Percentiles rank a stretch among this genome's conserved stretches.
These are phyloP conservation scores for Aspergillus fischeri DNA, from an alignment of 2,329 filamentous ascomycete species.

Conservation along the genomic window DNA sequence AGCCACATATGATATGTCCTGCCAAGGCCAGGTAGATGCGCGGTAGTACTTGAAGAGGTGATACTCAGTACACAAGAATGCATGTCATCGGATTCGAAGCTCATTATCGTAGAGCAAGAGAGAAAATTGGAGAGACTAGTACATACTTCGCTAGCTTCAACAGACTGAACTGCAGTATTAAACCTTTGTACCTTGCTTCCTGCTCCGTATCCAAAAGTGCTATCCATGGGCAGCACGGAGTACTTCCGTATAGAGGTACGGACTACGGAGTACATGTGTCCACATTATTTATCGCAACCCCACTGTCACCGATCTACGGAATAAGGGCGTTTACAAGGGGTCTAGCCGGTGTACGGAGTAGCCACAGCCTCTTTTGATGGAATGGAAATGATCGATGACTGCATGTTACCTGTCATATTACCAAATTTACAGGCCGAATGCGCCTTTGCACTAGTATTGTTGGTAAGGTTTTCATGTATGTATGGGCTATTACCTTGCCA, in stretches of 20 bases:
- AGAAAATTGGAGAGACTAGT: neutral
- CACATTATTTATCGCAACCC: neutral
- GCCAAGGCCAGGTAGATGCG: conserved; percentile 1
- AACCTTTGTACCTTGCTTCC: neutral
- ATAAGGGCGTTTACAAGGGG: neutral
- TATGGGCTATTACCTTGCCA: neutral
- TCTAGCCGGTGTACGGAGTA: neutral
- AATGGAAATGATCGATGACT: neutral
- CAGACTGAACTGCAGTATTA: neutral
- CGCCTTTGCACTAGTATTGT: neutral
- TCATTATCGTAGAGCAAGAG: neutral
- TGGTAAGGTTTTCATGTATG: neutral
- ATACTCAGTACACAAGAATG: too few species aligned
- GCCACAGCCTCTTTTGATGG: neutral
- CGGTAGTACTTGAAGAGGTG: neutral
- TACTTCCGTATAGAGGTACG: too few species aligned
- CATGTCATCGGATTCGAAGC: neutral
- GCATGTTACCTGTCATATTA: neutral
- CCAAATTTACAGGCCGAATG: neutral
- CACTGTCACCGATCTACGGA: neutral
- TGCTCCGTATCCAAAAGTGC: neutral
- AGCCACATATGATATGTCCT: conserved; percentile 12
- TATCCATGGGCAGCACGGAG: neutral
- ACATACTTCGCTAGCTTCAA: neutral
- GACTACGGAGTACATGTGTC: neutral